Conservation (phyloP, 768 basidiomycete species). For the Cystofilobasidium capitatum region DNA sequence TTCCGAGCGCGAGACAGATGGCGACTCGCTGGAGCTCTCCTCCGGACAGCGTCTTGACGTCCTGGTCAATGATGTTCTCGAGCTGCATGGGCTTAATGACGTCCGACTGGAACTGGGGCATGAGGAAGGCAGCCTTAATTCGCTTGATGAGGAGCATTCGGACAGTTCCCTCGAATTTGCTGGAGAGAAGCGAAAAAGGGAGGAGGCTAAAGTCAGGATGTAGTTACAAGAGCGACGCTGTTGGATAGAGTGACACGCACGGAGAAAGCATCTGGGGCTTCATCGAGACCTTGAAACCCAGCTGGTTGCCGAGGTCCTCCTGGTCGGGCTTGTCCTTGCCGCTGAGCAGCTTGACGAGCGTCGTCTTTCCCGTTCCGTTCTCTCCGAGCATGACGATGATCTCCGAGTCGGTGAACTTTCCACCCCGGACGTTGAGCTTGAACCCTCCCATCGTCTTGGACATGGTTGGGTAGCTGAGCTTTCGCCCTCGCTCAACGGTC, state of each 20-base stretch:
- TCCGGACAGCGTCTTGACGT: slow-evolving; percentile 94
- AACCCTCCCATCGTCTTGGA: slow-evolving; percentile 90
- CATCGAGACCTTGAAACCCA: slow-evolving; percentile 65
- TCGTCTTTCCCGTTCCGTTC: slow-evolving; percentile 98
- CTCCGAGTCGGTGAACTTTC: slow-evolving; percentile 95
- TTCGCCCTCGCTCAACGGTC: slow-evolving; percentile 70
- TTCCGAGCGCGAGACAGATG: slow-evolving; percentile 83
- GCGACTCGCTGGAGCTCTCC: slow-evolving; percentile 97
- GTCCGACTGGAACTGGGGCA: slow-evolving; percentile 97
- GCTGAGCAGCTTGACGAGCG: slow-evolving; percentile 87
- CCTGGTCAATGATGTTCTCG: slow-evolving; percentile 91
- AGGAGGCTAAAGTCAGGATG: neutral
- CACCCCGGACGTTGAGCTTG: slow-evolving; percentile 84
- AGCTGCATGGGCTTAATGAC: slow-evolving; percentile 95
- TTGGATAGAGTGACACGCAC: neutral
- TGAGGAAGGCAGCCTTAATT: slow-evolving; percentile 72
- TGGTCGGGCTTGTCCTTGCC: slow-evolving; percentile 75
- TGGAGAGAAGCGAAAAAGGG: neutral
- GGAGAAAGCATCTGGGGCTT: slow-evolving; percentile 71
- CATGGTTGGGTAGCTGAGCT: slow-evolving; percentile 89
- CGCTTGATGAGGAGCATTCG: slow-evolving; percentile 86
- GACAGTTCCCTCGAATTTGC: slow-evolving; percentile 93
- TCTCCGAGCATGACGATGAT: slow-evolving; percentile 99
- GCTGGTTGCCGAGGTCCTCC: slow-evolving; percentile 67
- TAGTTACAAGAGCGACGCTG: neutral